These are phyloP conservation scores for Penicillium sp. DNA, from an alignment of 2,329 filamentous ascomycete species.

Conservation along the genomic window DNA sequence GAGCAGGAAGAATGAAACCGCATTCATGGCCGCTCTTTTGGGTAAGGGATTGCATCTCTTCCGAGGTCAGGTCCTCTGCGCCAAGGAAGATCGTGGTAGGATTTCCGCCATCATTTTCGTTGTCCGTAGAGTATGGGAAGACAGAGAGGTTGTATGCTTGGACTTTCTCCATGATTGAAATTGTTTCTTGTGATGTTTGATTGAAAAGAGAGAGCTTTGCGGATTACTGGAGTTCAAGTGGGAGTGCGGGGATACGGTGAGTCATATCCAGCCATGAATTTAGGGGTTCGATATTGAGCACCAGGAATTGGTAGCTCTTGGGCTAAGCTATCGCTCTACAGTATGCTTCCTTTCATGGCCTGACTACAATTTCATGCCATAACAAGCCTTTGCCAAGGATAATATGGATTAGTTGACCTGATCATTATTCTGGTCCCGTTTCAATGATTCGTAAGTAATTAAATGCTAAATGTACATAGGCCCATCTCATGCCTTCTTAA, in stretches of 20 bases:
- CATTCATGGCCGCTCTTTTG: slow-evolving; percentile 5
- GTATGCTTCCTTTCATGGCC: no score
- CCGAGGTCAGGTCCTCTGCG: not conserved
- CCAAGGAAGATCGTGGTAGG: slow-evolving; percentile 9
- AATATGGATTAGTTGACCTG: no score
- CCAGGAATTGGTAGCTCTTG: no score
- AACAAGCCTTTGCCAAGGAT: no score
- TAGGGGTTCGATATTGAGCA: no score
- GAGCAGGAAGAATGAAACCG: slow-evolving; percentile 2
- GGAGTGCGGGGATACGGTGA: no score
- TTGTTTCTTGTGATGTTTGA: not conserved
- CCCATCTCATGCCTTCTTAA: slow-evolving; percentile 12
- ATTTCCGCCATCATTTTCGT: slow-evolving; percentile 3
- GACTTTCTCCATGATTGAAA: not conserved
- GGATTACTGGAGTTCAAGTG: not conserved
- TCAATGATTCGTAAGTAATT: not conserved
- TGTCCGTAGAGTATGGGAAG: slow-evolving; percentile 2
- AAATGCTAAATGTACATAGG: slow-evolving; percentile 1
- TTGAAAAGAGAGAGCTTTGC: not conserved
- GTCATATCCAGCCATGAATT: no score
- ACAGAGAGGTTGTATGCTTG: slow-evolving; percentile 4
- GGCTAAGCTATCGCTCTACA: no score
- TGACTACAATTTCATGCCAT: no score
- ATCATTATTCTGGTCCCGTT: not conserved
- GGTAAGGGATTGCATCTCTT: slow-evolving; percentile 5